Evolutionary conservation across 768 basidiomycete genomes (phyloP).

Genomic region (Terana coerulea): DNA sequence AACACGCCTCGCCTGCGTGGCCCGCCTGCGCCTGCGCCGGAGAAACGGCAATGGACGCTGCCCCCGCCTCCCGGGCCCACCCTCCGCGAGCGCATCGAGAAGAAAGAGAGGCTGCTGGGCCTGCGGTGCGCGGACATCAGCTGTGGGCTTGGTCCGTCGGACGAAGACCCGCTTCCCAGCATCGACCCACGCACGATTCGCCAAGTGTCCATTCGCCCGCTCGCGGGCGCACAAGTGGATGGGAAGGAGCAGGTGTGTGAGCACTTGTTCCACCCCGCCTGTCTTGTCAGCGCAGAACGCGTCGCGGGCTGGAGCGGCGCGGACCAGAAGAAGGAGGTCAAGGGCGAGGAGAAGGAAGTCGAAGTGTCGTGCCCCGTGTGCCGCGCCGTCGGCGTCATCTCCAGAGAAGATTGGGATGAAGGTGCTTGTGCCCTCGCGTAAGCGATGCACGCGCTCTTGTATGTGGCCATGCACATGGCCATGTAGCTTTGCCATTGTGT

Average conservation of each 20-base stretch:
- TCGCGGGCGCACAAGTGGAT: slow-evolving; percentile 16
- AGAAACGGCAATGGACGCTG: slow-evolving; percentile 49
- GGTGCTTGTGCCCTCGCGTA: slow-evolving; percentile 32
- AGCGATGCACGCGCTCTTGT: too few species aligned
- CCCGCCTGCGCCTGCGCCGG: slow-evolving; percentile 27
- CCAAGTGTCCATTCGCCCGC: slow-evolving; percentile 34
- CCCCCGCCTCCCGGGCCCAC: slow-evolving; percentile 67
- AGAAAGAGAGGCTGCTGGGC: slow-evolving; percentile 67
- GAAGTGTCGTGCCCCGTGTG: slow-evolving; percentile 78
- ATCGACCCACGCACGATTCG: slow-evolving; percentile 18
- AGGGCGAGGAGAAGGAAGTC: slow-evolving; percentile 33
- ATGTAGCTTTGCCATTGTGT: too few species aligned
- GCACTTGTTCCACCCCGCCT: slow-evolving; percentile 70
- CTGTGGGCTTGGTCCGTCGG: slow-evolving; percentile 58
- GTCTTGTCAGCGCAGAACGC: slow-evolving; percentile 65
- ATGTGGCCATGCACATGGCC: too few species aligned
- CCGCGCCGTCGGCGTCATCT: slow-evolving; percentile 56
- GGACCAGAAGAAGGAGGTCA: slow-evolving; percentile 35
- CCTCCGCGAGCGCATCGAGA: slow-evolving; percentile 69
- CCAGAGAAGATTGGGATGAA: slow-evolving; percentile 57
- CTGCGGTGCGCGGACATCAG: slow-evolving; percentile 68
- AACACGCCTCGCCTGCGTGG: slow-evolving; percentile 14
- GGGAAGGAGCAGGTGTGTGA: slow-evolving; percentile 39
- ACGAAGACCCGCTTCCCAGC: slow-evolving; percentile 24
- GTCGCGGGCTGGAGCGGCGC: slow-evolving; percentile 56